Evolutionary conservation across 2,329 filamentous ascomycete genomes (phyloP), one percentile per base, ranked within the genome.

Genomic region (Talaromyces pinophilus): DNA sequence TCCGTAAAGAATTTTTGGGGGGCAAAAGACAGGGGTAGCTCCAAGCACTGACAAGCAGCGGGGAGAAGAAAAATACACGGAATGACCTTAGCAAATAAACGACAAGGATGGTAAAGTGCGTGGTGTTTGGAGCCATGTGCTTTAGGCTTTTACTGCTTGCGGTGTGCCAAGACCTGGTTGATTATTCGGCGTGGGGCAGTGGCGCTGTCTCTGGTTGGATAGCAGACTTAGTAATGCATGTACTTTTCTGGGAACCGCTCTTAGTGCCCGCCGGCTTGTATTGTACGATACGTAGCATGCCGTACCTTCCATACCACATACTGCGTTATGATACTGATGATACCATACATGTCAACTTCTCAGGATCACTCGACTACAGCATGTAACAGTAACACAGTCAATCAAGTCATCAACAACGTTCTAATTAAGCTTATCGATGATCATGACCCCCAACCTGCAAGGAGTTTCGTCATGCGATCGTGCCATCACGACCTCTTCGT

Each of bases 41-140:
- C 33, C 19, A 17, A 22, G 30, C n/a, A 55, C n/a, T 30, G 54
- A 33, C 19, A 17, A 22, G 30, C n/a, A 55, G 30, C 52, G 54
- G 54, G 54, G 54, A 57, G 54, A 57, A 57, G 54, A 57, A 57
- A 40, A 57, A 3, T 57, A 57, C 54, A 57, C 30, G 54, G 54
- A 57, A 38, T 40, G n/a, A 35, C 30, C 30, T 33, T 10, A 35
- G 22, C 8, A 15, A 19, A 54, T 57, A 38, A 38, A 17, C 40
- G 40, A 57, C 54, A 57, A 40, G 54, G 54, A 38, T 55, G 52
- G 54, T n/a, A 40, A 44, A 60, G 57, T 60, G 57, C 57, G 57
- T 60, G 57, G 57, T 40, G 22, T 44, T 60, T 60, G 40, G 57
- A n/a, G 57, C 57, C 57, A 46, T 60, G 57, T 60, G 57, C 57